Conservation (phyloP, 2,329 filamentous ascomycete genomes). For the Aspergillus spinulosporus region DNA sequence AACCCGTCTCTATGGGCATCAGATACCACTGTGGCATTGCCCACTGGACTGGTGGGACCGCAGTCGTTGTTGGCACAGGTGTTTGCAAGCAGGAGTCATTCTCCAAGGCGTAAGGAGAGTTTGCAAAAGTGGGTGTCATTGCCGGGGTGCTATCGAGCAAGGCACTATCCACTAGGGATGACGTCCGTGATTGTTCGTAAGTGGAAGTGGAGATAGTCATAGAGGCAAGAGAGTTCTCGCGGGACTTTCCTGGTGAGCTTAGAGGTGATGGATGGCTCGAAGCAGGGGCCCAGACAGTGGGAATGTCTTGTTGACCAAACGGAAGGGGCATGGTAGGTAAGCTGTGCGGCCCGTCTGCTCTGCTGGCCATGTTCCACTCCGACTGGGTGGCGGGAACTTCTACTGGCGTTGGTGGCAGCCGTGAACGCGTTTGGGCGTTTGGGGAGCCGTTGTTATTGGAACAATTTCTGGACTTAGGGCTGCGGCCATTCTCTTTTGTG, state of each 20-base stretch:
- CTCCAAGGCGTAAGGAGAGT: slow-evolving; percentile 28
- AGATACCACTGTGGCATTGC: slow-evolving; percentile 33
- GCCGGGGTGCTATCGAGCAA: slow-evolving; percentile 29
- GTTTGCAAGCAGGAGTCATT: slow-evolving; percentile 32
- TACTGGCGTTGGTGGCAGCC: slow-evolving; percentile 11
- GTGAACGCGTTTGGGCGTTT: slow-evolving; percentile 13
- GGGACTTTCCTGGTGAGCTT: slow-evolving; percentile 26
- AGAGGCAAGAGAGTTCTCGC: slow-evolving; percentile 24
- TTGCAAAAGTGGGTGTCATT: slow-evolving; percentile 28
- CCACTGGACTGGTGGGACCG: slow-evolving; percentile 27
- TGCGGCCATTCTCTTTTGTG: slow-evolving; percentile 25
- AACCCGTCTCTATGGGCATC: slow-evolving; percentile 29
- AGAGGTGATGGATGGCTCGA: slow-evolving; percentile 26
- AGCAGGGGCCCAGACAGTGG: slow-evolving; percentile 25
- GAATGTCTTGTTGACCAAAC: slow-evolving; percentile 16
- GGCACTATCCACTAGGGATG: slow-evolving; percentile 27
- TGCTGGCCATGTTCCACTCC: slow-evolving; percentile 23
- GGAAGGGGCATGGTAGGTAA: slow-evolving; percentile 12
- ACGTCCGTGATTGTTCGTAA: slow-evolving; percentile 29
- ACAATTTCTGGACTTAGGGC: slow-evolving; percentile 18
- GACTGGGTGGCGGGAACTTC: slow-evolving; percentile 12
- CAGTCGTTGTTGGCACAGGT: slow-evolving; percentile 26
- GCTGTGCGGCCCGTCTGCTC: slow-evolving; percentile 15
- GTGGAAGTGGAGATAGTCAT: slow-evolving; percentile 23
- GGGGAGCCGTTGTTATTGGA: slow-evolving; percentile 18